Percentiles rank a stretch among this genome's conserved stretches.
Evolutionary conservation across 2,329 filamentous ascomycete species (phyloP).

Genomic region (Chaetomiaceae sp.): DNA sequence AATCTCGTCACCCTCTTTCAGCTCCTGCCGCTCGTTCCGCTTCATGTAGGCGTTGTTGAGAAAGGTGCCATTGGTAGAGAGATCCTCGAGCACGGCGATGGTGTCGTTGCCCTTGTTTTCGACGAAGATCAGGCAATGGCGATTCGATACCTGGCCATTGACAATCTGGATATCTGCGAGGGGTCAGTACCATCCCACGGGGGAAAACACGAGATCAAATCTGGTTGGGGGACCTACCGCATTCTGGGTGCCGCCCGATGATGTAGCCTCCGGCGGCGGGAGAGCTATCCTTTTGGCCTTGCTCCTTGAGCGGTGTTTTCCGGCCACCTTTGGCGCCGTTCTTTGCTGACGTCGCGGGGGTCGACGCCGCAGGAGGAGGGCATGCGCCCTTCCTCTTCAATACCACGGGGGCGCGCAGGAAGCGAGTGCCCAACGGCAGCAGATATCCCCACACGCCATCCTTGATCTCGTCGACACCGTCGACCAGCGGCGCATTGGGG

Average conservation of each 20-base stretch:
- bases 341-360: constrained; percentile 23
- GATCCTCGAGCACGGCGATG: constrained; percentile 78
- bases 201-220: not conserved
- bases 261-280: constrained; percentile 77
- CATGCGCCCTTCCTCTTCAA: constrained; percentile 71
- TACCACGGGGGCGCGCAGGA: constrained; percentile 62
- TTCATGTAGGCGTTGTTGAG: constrained; percentile 89
- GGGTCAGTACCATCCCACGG: constrained; percentile 20
- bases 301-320: constrained; percentile 49
- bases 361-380: constrained; percentile 48
- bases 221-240: constrained; percentile 57
- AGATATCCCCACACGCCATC: constrained; percentile 97
- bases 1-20: constrained; percentile 87
- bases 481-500: constrained; percentile 67
- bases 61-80: constrained; percentile 95
- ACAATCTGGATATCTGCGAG: constrained; percentile 65
- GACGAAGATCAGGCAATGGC: constrained; percentile 55
- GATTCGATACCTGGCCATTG: constrained; percentile 79
- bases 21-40: constrained; percentile 82
- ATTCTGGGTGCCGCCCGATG: constrained; percentile 89
- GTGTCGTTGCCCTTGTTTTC: constrained; percentile 38
- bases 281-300: constrained; percentile 56
- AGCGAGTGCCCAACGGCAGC: constrained; percentile 69
- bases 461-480: constrained; percentile 75
- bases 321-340: constrained; percentile 36